Evolutionary conservation across 208 protist genomes (phyloP).

Genomic region (Leishmania tropica): DNA sequence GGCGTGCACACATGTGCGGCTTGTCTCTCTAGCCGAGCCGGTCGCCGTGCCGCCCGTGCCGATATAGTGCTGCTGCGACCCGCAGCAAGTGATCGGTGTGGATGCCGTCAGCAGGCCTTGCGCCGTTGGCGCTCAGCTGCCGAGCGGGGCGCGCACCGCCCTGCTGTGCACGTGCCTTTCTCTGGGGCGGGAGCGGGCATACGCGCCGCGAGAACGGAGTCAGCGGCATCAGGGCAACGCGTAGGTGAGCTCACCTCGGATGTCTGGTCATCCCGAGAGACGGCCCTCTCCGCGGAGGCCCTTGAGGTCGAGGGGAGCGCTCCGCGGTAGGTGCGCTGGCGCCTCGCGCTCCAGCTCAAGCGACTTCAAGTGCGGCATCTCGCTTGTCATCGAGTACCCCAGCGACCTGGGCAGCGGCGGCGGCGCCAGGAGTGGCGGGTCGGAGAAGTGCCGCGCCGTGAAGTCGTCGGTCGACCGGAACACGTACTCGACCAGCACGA

Average conservation of each 20-base stretch:
- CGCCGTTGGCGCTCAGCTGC: neutral
- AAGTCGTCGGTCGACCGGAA: conserved; percentile 50
- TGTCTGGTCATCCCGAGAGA: neutral
- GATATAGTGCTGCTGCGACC: neutral
- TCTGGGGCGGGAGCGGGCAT: neutral
- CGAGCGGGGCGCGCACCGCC: neutral
- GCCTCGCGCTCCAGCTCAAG: conserved; percentile 51
- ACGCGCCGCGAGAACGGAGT: neutral
- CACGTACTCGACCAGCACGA: conserved; percentile 58
- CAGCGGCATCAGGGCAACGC: neutral
- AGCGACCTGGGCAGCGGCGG: conserved; percentile 56
- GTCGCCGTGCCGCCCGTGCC: neutral
- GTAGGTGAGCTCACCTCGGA: neutral
- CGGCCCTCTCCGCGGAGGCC: neutral
- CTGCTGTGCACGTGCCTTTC: neutral
- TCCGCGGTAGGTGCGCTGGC: conserved; percentile 47
- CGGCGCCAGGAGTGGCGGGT: conserved; percentile 58
- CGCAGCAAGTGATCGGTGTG: neutral
- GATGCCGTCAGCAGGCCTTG: neutral
- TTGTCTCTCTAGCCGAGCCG: neutral
- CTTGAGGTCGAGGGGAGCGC: conserved; percentile 19
- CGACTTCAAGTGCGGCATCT: conserved; percentile 60
- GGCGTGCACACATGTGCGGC: neutral
- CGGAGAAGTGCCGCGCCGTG: conserved; percentile 36
- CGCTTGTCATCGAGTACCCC: conserved; percentile 46